Conservation (phyloP, 2,329 filamentous ascomycete genomes). For the Plectosphaerella cucumerina region DNA sequence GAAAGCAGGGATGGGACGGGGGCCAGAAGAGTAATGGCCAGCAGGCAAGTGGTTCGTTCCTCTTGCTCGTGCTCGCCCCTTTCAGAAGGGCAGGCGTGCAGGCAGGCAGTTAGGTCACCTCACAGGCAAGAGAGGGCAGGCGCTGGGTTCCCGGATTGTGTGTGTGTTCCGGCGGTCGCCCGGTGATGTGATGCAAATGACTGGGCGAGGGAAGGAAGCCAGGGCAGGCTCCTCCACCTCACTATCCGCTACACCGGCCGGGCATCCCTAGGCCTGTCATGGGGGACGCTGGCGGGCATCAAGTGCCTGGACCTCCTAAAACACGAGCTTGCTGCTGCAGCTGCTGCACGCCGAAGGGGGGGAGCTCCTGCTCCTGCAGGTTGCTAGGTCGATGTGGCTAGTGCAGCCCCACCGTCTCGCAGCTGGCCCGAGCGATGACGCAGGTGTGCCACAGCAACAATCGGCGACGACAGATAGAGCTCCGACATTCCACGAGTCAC, state of each 20-base stretch:
- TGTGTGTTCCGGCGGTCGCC: background rate
- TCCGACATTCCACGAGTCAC: background rate
- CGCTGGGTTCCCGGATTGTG: background rate
- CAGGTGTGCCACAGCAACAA: constrained; percentile 15
- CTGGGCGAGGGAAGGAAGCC: background rate
- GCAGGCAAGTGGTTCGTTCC: background rate
- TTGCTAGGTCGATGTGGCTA: constrained; percentile 10
- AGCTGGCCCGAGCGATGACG: constrained; percentile 12
- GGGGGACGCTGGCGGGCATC: no score
- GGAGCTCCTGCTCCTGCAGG: constrained; percentile 1
- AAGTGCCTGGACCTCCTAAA: background rate
- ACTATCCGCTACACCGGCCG: no score
- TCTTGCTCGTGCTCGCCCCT: no score
- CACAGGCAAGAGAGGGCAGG: no score
- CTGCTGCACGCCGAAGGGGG: background rate
- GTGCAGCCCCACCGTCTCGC: constrained; percentile 1
- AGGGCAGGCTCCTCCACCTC: no score
- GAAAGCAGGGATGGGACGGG: background rate
- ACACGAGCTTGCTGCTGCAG: background rate
- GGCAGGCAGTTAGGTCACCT: no score
- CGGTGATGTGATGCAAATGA: constrained; percentile 4
- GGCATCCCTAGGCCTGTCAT: no score
- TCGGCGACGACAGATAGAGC: background rate
- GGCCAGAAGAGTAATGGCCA: background rate
- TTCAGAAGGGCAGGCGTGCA: no score